phyloP scores from a whole-genome alignment of 2,329 filamentous ascomycete species.

The Trichoderma oligosporum region DNA sequence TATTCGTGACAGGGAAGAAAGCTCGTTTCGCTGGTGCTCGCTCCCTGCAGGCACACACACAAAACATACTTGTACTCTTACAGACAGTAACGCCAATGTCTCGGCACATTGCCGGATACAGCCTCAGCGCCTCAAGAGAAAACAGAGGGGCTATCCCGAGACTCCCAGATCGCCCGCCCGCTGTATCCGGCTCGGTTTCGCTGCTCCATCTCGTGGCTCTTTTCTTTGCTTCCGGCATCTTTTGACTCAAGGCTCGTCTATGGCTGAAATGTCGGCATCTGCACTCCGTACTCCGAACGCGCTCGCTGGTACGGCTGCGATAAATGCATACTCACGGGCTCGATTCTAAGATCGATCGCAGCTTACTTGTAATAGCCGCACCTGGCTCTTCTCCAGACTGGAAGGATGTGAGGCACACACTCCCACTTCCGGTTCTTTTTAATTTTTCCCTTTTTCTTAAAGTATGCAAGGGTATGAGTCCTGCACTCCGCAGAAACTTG shows the following conservation, averaged over 20 bases:
- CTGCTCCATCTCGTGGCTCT: slow-evolving; percentile 9
- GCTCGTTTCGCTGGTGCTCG: not conserved
- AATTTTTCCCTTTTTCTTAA: not conserved
- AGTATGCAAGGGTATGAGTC: slow-evolving; percentile 7
- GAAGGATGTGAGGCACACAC: not conserved
- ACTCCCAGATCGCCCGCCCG: slow-evolving; percentile 3
- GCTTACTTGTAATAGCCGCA: slow-evolving; percentile 7
- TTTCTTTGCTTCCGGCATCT: not conserved
- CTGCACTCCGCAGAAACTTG: not conserved
- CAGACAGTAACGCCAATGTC: not conserved
- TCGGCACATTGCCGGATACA: slow-evolving; percentile 11
- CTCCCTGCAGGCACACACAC: not conserved
- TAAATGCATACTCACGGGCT: not conserved
- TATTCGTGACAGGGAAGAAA: too few species aligned
- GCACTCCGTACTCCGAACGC: slow-evolving; percentile 4
- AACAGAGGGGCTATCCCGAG: not conserved
- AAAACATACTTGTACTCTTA: too few species aligned
- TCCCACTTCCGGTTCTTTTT: not conserved
- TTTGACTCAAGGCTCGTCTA: not conserved
- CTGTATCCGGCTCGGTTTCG: slow-evolving; percentile 16
- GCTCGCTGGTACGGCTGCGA: not conserved
- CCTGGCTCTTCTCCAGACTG: slow-evolving; percentile 1
- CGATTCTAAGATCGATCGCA: slow-evolving; percentile 7
- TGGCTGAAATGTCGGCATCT: slow-evolving; percentile 4
- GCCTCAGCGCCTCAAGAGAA: not conserved